Evolutionary conservation across 257 asterid species (phyloP), one percentile per base, ranked within the genome.

Genomic region (Sherardia arvensis): DNA sequence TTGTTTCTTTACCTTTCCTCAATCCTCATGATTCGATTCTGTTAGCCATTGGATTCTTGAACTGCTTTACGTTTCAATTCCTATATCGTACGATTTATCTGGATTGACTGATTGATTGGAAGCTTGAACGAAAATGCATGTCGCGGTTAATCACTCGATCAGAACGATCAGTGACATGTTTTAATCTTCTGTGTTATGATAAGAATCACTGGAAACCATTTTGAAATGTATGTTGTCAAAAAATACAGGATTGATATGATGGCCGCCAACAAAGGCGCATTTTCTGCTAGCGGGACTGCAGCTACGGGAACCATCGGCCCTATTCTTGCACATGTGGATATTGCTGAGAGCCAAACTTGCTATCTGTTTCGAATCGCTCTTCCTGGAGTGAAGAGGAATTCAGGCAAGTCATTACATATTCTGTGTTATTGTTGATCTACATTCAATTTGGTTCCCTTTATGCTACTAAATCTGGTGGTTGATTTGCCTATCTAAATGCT

Each of bases 381-480:
- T 63, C 96, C 98, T 1, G 98, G 98, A 38, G 96, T 91, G 40
- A 73, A 48, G 81, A 81, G 96, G 79, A 95, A 91, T 62, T 90
- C 81, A 73, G 78, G 98, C 88, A 79, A 83, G 94, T 78, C 21
- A 38, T 36, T 12, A 36, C 29, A 43, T 21, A 59, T 11, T 38
- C 9, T 38, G 17, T 38, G 11, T 38, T 15, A 15, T 4, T 43
- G 51, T 43, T 4, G 8, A 5, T 3, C 51, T 15, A 43, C 20
- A 20, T 43, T 43, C 51, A 43, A 43, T 10, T 43, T 1, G 4
- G 51, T 14, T 4, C 51, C 51, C n/a, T 43, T 43, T 43, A 14
- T 43, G 51, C 51, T 2, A 43, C 7, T 43, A 43, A 43, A 15
- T 43, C 51, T 15, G 51, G 7, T 43, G 6, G 49, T 43, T 3